A percentile compares a stretch with the other conserved stretches of the same genome.
phyloP scores from a whole-genome alignment of 805 yeast species.

The Schwanniomyces polymorphus region DNA sequence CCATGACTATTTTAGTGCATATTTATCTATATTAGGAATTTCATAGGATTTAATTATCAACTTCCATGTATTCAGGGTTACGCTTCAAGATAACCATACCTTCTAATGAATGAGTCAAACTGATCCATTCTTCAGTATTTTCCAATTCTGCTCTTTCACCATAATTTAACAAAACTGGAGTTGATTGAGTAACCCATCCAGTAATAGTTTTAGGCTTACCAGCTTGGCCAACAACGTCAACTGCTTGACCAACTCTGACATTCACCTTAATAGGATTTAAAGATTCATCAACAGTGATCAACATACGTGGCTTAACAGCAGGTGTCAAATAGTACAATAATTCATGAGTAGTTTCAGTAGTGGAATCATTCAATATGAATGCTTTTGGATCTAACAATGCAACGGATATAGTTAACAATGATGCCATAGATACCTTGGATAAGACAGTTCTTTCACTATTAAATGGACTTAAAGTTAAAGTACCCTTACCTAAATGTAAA shows the following conservation, averaged over 20 bases:
- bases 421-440: slow-evolving; percentile 87
- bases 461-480: slow-evolving; percentile 85
- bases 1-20: neutral
- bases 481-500: slow-evolving; percentile 94
- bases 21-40: neutral
- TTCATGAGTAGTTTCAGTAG: slow-evolving; percentile 57
- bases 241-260: slow-evolving; percentile 98
- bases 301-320: slow-evolving; percentile 89
- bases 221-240: slow-evolving; percentile 97
- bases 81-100: slow-evolving; percentile 92
- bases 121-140: slow-evolving; percentile 80
- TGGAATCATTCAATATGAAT: slow-evolving; percentile 69
- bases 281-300: slow-evolving; percentile 88
- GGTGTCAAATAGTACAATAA: slow-evolving; percentile 83
- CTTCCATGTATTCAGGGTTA: slow-evolving; percentile 80
- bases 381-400: slow-evolving; percentile 83
- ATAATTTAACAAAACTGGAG: slow-evolving; percentile 89
- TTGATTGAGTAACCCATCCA: slow-evolving; percentile 98
- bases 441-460: slow-evolving; percentile 84
- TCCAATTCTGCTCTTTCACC: slow-evolving; percentile 98
- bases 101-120: slow-evolving; percentile 79
- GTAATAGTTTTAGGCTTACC: slow-evolving; percentile 99
- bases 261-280: slow-evolving; percentile 91
- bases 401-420: slow-evolving; percentile 79
- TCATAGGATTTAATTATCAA: slow-evolving; percentile 32